Base-by-base conservation (phyloP, 2,329 filamentous ascomycete genomes). In the Phialemonium atrogriseum region DNA sequence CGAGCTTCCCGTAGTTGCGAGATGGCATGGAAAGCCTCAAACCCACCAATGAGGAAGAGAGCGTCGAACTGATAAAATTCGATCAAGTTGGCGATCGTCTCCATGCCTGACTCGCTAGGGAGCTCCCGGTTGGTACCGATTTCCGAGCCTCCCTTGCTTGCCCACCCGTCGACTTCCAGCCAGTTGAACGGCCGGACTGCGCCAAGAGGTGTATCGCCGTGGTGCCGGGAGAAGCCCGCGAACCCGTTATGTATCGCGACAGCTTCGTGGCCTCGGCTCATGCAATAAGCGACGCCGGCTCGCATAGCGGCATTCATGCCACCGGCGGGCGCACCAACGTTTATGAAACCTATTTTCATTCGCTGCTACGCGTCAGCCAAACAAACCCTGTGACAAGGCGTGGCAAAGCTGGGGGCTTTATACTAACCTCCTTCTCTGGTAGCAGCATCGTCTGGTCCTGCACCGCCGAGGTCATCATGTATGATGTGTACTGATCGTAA, bases 251-350 rank as follows among this genome's bases (percentile, higher is more conserved):
- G 84, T 34, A 98, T 87, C 12, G 86, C 89, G 48, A 96, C 58
- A 4, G 91, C 84, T 32, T 85, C 86, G 56, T 98, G 91, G n/a
- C 91, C 91, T 37, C 87, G 77, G 26, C 84, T 83, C 36, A 94
- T 59, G 55, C 88, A 96, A 66, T 95, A 95, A 19, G 87, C 86
- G 12, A 95, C 88, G 10, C 85, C 89, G 18, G 86, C 89, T 45
- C 91, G 79, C 13, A 93, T 91, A 24, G 91, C 91, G 17, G 89
- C 88, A 59, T 98, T 98, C 84, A 98, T 96, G 48, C 91, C 91
- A 57, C 91, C 91, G 18, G 91, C 91, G 7, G 91, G 91, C 10
- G 91, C 91, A 49, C 91, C 91, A 15, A 96, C 88, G 49, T 96
- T 93, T 59, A 98, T 85, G 51, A 98, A 94, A 29, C 86, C 91